Evolutionary conservation across 352 stramenopile species (phyloP), one percentile per base, ranked within the genome.

Genomic region (Aphanomyces stellatus): DNA sequence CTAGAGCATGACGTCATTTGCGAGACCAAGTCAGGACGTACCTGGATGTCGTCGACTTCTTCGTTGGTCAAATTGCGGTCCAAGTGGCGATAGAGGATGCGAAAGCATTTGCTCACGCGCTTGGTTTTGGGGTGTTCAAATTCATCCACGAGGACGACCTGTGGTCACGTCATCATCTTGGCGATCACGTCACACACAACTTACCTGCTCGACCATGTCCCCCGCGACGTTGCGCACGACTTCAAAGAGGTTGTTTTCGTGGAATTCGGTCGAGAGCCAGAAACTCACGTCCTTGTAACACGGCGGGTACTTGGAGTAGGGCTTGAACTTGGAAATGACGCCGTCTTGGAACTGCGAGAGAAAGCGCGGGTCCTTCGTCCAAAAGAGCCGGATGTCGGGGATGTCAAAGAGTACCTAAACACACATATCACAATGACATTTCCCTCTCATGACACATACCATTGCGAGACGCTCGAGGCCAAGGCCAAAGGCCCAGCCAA

Each of bases 231-330:
- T 85, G 37, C 97, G 83, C 46, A 99, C 95, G 48, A 99, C 70
- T 75, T 99, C 97, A 74, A 82, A 98, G 48, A 99, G 80, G 74
- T 99, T 97, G 82, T 99, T 99, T 66, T 96, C 83, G 71, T 97
- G 85, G 59, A 98, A 97, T 30, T 79, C 74, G 31, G 81, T 75
- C 43, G 75, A 73, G 57, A 97, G 76, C 96, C 96, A 99, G 70
- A 99, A 99, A 62, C 93, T 97, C 69, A 99, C 92, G 79, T 99
- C 97, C 76, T 99, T 99, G 76, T 96, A 98, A 66, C 94, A 98
- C 3, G 89, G 88, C 33, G 97, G 97, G 74, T 98, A 99, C 78
- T 99, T 99, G 80, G 83, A 98, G 79, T 99, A 99, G 8, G 96
- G 90, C 73, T 98, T 96, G 74, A 99, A 99, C 69, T 91, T 96